phyloP scores from a whole-genome alignment of 352 stramenopile species.

The Pythium grandisporangium region DNA sequence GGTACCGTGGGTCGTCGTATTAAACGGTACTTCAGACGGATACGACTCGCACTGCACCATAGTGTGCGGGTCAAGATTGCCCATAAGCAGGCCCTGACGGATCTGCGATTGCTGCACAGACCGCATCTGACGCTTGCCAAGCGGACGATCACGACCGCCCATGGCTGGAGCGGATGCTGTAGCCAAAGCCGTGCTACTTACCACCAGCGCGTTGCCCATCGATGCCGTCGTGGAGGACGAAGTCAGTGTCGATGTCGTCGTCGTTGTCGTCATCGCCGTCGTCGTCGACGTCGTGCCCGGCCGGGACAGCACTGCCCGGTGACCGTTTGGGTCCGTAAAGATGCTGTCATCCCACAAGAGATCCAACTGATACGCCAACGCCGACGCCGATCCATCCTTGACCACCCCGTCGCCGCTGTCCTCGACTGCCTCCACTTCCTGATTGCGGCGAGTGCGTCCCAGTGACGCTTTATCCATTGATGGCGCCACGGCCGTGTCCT shows the following conservation, averaged over 20 bases:
- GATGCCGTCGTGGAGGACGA: no score
- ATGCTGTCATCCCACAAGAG: constrained; percentile 61
- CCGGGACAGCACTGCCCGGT: no score
- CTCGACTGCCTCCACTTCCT: background rate
- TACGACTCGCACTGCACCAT: constrained; percentile 83
- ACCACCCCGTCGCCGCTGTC: background rate
- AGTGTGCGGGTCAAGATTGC: constrained; percentile 73
- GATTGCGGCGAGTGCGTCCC: background rate
- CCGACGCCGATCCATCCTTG: background rate
- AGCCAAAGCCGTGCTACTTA: no score
- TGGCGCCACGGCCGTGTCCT: constrained; percentile 3
- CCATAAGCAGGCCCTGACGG: constrained; percentile 60
- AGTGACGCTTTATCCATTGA: constrained; percentile 1
- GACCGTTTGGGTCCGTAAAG: constrained; percentile 40
- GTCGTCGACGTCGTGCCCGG: background rate
- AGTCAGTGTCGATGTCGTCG: constrained; percentile 10
- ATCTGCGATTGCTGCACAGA: constrained; percentile 77
- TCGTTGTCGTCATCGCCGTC: constrained; percentile 1
- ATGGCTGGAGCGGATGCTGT: background rate
- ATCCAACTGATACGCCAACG: constrained; percentile 50
- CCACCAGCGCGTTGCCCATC: no score
- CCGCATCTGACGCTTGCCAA: constrained; percentile 44
- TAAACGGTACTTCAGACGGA: no score
- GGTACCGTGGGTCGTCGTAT: no score
- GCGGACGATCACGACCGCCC: constrained; percentile 14